Evolutionary conservation across 768 basidiomycete genomes (phyloP).

Genomic region (Dentipellis sp.): DNA sequence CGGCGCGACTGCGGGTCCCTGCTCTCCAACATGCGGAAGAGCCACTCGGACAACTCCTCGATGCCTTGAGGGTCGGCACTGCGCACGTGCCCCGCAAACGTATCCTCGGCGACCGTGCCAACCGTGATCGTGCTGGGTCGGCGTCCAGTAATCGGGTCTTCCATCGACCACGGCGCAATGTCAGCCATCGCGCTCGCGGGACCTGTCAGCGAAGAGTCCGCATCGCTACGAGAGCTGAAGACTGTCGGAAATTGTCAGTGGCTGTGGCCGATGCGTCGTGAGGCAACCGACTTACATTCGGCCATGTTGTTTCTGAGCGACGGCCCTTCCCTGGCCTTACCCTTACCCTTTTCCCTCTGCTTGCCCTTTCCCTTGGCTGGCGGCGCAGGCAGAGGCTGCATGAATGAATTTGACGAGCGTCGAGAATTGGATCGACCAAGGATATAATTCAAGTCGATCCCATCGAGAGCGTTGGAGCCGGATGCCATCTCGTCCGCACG

Average conservation of each 20-base stretch:
- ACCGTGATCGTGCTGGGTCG: slow-evolving; percentile 1
- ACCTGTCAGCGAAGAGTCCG: neutral
- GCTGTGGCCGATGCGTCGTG: neutral
- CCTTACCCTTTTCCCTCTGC: neutral
- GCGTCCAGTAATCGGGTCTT: neutral
- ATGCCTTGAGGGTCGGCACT: slow-evolving; percentile 32
- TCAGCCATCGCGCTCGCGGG: neutral
- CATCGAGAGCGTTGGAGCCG: neutral
- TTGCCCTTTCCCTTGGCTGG: slow-evolving; percentile 1
- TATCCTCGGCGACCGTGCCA: slow-evolving; percentile 22
- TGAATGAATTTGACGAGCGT: slow-evolving; percentile 1
- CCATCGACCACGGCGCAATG: neutral
- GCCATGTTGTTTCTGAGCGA: neutral
- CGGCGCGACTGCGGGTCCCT: neutral
- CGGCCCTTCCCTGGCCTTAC: neutral
- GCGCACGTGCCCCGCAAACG: slow-evolving; percentile 27
- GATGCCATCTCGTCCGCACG: neutral
- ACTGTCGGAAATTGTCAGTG: neutral
- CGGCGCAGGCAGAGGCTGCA: slow-evolving; percentile 1
- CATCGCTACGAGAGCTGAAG: neutral
- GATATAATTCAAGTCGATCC: slow-evolving; percentile 2
- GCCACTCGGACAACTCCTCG: slow-evolving; percentile 40
- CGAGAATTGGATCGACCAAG: neutral
- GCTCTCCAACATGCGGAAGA: slow-evolving; percentile 30
- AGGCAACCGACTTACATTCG: neutral